Evolutionary conservation across 1,284 basidiomycete genomes (phyloP).

Genomic region (Cryptococcus sp.): DNA sequence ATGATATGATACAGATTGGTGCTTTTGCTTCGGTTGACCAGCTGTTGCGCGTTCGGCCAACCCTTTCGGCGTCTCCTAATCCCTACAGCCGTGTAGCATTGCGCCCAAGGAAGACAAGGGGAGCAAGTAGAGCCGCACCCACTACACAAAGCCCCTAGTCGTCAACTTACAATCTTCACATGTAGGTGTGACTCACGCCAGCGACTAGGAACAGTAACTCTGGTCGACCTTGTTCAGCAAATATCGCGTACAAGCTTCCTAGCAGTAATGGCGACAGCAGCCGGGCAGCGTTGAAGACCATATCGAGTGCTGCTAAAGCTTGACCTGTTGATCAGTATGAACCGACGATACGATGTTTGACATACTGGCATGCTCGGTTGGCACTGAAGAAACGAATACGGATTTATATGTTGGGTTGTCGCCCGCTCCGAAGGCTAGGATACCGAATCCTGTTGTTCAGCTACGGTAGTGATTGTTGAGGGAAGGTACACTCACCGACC

Average conservation of each 20-base stretch:
- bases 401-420: slow-evolving; percentile 36
- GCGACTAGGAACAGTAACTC: slow-evolving; percentile 31
- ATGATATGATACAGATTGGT: too few species aligned
- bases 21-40: too few species aligned
- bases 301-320: slow-evolving; percentile 35
- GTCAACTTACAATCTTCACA: neutral
- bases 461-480: slow-evolving; percentile 9
- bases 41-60: too few species aligned
- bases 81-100: neutral
- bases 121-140: slow-evolving; percentile 10
- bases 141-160: slow-evolving; percentile 13
- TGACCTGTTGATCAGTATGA: slow-evolving; percentile 11
- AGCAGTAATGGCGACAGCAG: slow-evolving; percentile 26
- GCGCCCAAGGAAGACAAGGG: slow-evolving; percentile 12
- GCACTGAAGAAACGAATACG: slow-evolving; percentile 28
- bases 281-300: slow-evolving; percentile 28
- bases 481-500: too few species aligned
- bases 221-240: slow-evolving; percentile 26
- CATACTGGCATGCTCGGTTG: slow-evolving; percentile 26
- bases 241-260: slow-evolving; percentile 28
- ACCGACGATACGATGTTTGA: neutral
- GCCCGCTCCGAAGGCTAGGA: slow-evolving; percentile 29
- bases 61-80: too few species aligned
- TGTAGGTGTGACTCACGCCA: slow-evolving; percentile 22
- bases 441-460: too few species aligned